Conservation (phyloP, 140 eudicot species). For the Artemisia princeps region DNA sequence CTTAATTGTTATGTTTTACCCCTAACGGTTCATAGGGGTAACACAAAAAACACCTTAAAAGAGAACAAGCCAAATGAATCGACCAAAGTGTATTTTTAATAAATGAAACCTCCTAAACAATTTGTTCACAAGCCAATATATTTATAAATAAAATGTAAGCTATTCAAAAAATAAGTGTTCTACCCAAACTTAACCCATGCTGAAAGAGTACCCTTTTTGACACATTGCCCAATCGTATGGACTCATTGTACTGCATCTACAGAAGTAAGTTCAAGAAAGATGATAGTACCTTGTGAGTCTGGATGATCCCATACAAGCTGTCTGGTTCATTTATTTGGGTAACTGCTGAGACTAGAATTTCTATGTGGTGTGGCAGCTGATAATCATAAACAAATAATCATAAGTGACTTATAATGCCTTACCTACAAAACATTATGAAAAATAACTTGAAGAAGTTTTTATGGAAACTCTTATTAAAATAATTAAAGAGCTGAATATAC, state of each 20-base stretch:
- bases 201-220: no score
- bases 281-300: conserved; percentile 68
- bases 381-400: conserved; percentile 3
- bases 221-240: background rate
- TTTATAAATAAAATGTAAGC: background rate
- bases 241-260: background rate
- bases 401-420: background rate
- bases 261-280: conserved; percentile 8
- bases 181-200: no score
- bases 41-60: background rate
- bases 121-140: background rate
- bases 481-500: conserved; percentile 27
- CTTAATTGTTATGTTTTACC: no score
- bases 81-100: background rate
- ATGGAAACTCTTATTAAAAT: background rate
- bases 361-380: conserved; percentile 86
- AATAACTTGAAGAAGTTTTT: background rate
- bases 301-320: conserved; percentile 93
- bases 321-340: conserved; percentile 97
- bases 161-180: background rate
- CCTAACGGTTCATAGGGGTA: no score
- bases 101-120: background rate
- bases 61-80: background rate
- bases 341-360: conserved; percentile 77
- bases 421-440: background rate